phyloP scores from a whole-genome alignment of 768 basidiomycete species.

The Lactarius evosmus region DNA sequence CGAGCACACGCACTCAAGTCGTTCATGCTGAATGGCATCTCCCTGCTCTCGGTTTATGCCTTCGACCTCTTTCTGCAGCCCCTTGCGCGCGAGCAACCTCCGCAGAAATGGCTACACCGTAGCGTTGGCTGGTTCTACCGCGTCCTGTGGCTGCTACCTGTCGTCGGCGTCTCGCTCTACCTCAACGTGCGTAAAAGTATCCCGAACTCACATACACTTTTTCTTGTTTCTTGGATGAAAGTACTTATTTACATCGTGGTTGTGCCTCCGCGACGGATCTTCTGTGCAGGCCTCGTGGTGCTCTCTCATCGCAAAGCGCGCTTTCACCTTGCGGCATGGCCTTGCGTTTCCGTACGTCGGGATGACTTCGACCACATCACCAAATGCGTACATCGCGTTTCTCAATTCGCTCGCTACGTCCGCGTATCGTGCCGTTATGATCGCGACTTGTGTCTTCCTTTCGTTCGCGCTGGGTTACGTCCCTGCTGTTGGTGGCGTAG shows the following conservation, averaged over 20 bases:
- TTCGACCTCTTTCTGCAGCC: slow-evolving; percentile 72
- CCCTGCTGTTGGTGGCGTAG: slow-evolving; percentile 59
- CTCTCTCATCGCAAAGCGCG: slow-evolving; percentile 67
- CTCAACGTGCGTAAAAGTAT: slow-evolving; percentile 58
- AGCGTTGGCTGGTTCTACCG: slow-evolving; percentile 78
- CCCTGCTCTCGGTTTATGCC: slow-evolving; percentile 68
- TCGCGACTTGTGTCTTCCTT: slow-evolving; percentile 67
- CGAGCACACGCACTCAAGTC: slow-evolving; percentile 74
- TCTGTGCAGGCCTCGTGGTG: slow-evolving; percentile 69
- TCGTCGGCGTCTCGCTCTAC: slow-evolving; percentile 73
- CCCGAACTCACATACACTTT: not conserved
- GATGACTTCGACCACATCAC: slow-evolving; percentile 45
- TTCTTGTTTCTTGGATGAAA: not conserved
- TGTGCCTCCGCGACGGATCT: not conserved
- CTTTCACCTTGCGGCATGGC: slow-evolving; percentile 70
- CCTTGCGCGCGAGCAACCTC: slow-evolving; percentile 56
- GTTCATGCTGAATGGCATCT: slow-evolving; percentile 65
- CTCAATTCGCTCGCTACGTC: slow-evolving; percentile 74
- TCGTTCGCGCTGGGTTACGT: slow-evolving; percentile 62
- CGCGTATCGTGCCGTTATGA: slow-evolving; percentile 79
- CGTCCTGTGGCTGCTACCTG: slow-evolving; percentile 73
- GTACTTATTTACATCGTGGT: not conserved
- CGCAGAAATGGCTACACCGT: slow-evolving; percentile 63
- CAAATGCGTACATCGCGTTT: slow-evolving; percentile 65
- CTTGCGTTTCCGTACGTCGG: slow-evolving; percentile 36